Evolutionary conservation across 208 protist genomes (phyloP), one percentile per base, ranked within the genome.

Genomic region (Trichomonas gallinae): DNA sequence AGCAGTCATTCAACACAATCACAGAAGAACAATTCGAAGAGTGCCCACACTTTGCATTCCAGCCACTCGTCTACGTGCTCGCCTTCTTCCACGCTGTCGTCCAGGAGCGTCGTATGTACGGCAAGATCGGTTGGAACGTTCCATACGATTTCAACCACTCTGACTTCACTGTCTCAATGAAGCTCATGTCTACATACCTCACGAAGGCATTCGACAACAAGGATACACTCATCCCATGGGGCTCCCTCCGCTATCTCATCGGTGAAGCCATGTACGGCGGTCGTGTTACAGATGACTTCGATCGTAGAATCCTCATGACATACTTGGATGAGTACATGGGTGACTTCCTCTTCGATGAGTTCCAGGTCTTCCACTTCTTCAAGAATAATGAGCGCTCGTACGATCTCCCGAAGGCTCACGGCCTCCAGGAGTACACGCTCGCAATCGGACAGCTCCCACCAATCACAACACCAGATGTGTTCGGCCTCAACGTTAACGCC

Each of bases 241-340:
- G 98, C 44, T 99, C 99, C 42, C 98, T 99, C 88, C 98, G 99
- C 36, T 99, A 99, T 97, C 98, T 99, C 21, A 99, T 99, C 17
- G 99, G 99, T 44, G 99, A 99, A 97, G 99, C 98, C 63, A 99
- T 99, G 98, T 99, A 99, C 97, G 99, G 99, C 89, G 99, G 99
- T 23, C 98, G 99, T 83, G 99, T 99, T 38, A 99, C 99, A 15
- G 99, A 99, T 98, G 97, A 98, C 97, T 99, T 98, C 97, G 99
- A 99, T 97, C 98, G 99, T 17, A 98, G 99, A 82, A 98, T 99
- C 63, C 98, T 99, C 10, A 99, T 98, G 97, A 99, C 99, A 38
- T 99, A 99, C 97, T 97, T 99, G 13, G 98, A 99, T 96, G 99
- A 99, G 98, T 99, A 99, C 98, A 98, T 99, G 97, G 99, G 99